phyloP scores from a whole-genome alignment of 257 asterid genomes.

The Plectranthus barbatus region DNA sequence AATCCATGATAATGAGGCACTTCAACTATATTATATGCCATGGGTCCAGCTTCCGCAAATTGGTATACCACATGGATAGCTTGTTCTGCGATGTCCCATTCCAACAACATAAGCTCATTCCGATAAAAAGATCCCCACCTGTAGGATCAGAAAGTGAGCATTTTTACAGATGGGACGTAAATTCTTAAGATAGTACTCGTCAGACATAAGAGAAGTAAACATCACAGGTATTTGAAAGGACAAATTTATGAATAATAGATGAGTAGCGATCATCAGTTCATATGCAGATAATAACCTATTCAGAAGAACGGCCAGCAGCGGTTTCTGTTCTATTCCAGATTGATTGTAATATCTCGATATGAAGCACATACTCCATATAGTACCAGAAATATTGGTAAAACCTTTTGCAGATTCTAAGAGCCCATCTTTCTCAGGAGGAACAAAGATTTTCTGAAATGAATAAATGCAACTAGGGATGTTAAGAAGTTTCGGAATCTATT shows the following conservation, averaged over 20 bases:
- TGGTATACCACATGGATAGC: constrained; percentile 53
- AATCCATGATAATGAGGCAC: constrained; percentile 82
- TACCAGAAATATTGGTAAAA: constrained; percentile 58
- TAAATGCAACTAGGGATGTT: constrained; percentile 11
- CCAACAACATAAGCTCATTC: constrained; percentile 72
- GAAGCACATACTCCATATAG: constrained; percentile 99
- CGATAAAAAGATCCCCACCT: constrained; percentile 72
- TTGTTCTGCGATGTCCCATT: constrained; percentile 68
- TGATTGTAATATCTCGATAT: constrained; percentile 53
- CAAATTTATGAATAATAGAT: constrained; percentile 6
- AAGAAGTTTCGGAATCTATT: constrained; percentile 12
- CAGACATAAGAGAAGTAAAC: constrained; percentile 15
- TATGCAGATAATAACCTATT: constrained; percentile 51
- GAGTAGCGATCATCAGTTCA: constrained; percentile 9
- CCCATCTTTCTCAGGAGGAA: constrained; percentile 67
- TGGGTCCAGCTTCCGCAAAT: constrained; percentile 78
- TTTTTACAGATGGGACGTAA: not conserved
- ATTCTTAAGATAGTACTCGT: not conserved
- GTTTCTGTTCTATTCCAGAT: constrained; percentile 42
- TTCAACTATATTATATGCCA: constrained; percentile 79
- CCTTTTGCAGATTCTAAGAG: constrained; percentile 41
- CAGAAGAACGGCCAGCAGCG: constrained; percentile 78
- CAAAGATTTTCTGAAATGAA: constrained; percentile 47
- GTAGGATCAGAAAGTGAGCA: constrained; percentile 21
- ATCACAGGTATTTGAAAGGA: not conserved